Conservation (phyloP, 2,329 filamentous ascomycete genomes). For the Diaporthe citri region DNA sequence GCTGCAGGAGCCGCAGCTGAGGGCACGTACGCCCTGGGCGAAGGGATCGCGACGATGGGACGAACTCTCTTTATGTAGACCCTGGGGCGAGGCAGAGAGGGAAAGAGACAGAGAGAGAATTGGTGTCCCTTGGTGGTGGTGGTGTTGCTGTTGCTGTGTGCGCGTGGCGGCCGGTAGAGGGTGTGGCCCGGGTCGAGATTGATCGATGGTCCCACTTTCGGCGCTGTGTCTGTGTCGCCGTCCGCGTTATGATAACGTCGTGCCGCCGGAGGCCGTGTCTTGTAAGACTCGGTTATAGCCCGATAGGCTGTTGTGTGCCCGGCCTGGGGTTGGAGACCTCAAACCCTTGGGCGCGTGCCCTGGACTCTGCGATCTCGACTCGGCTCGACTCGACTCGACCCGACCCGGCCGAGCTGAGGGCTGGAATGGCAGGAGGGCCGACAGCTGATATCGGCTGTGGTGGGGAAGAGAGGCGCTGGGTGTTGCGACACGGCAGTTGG, state of each 20-base stretch:
- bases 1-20: slow-evolving; percentile 32
- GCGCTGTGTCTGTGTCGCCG: slow-evolving; percentile 28
- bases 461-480: slow-evolving; percentile 9
- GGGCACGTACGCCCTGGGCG: slow-evolving; percentile 25
- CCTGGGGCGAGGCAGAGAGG: neutral
- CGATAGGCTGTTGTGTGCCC: slow-evolving; percentile 17
- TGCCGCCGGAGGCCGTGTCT: slow-evolving; percentile 23
- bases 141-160: neutral
- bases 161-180: neutral
- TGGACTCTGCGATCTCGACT: slow-evolving; percentile 24
- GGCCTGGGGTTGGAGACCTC: slow-evolving; percentile 23
- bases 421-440: neutral
- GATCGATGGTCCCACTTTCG: slow-evolving; percentile 31
- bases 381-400: slow-evolving; percentile 12
- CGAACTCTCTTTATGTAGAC: slow-evolving; percentile 27
- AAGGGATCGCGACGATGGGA: slow-evolving; percentile 11
- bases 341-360: slow-evolving; percentile 21
- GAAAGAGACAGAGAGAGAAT: neutral
- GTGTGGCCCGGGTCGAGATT: slow-evolving; percentile 29
- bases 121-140: neutral
- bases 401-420: neutral
- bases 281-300: slow-evolving; percentile 11
- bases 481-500: slow-evolving; percentile 19
- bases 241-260: slow-evolving; percentile 28
- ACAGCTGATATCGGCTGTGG: slow-evolving; percentile 12